phyloP scores from a whole-genome alignment of 805 yeast genomes.

The Kregervanrija pseudodelftensis region DNA sequence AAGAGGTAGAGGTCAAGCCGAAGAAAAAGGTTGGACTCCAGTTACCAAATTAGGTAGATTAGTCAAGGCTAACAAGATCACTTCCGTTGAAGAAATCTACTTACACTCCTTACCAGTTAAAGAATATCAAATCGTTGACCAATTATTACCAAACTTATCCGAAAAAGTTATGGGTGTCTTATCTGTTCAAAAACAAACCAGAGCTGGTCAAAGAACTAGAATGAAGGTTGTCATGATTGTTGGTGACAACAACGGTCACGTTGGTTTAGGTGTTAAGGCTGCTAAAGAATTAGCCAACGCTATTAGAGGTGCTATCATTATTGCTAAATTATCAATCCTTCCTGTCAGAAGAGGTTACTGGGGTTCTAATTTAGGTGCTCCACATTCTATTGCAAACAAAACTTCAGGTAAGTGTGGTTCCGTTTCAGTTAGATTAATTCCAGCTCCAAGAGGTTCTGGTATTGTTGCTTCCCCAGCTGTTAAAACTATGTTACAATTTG shows the following conservation, averaged over 20 bases:
- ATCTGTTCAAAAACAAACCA: conserved; percentile 99
- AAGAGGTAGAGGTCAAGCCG: conserved; percentile 74
- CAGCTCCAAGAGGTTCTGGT: conserved; percentile 99
- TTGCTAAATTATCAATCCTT: conserved; percentile 96
- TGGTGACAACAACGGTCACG: conserved; percentile 99
- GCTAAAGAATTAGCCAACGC: conserved; percentile 99
- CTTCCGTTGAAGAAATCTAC: conserved; percentile 97
- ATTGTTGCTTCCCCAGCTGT: conserved; percentile 99
- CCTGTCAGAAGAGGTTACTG: conserved; percentile 99
- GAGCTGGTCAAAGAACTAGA: conserved; percentile 99
- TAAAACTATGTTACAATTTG: conserved; percentile 97
- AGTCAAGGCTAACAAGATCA: conserved; percentile 97
- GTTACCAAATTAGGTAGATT: conserved; percentile 99
- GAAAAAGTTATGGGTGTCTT: conserved; percentile 99
- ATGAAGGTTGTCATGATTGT: conserved; percentile 99
- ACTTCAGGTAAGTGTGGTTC: conserved; percentile 99
- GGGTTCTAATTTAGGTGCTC: conserved; percentile 99
- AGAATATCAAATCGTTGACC: conserved; percentile 98
- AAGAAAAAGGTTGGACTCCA: conserved; percentile 99
- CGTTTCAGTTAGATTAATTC: conserved; percentile 95
- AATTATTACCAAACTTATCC: conserved; percentile 87
- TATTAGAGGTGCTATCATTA: conserved; percentile 98
- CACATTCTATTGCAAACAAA: conserved; percentile 97
- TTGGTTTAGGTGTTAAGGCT: conserved; percentile 99
- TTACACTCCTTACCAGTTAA: conserved; percentile 98